Evolutionary conservation across 306 rosid genomes (phyloP), one percentile per base, ranked within the genome.

Genomic region (Vicia villosa): DNA sequence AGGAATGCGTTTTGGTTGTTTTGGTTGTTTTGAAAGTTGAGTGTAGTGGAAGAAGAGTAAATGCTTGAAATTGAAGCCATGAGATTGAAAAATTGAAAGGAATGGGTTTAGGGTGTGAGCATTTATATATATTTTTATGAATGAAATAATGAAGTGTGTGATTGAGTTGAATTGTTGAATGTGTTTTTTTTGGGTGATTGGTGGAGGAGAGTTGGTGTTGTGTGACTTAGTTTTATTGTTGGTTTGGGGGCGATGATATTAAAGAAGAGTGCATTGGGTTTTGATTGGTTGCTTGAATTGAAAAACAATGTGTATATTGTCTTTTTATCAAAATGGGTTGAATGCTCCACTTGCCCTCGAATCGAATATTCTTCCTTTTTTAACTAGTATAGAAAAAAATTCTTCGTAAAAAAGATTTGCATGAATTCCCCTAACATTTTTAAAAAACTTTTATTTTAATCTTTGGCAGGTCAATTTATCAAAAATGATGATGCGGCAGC

Each of bases 31-130:
- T 74, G 82, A 81, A 75, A 78, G 80, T 83, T 84, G 78, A 87
- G 80, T 21, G 92, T 14, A 0, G 89, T 83, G 16, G 89, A 88
- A 36, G 96, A 89, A 0, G 94, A 84, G 47, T 68, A 88, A 73
- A 91, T 85, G 80, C 88, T 81, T 1, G 97, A 91, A 49, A 94
- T 78, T 10, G 99, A 87, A 32, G 99, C 89, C 99, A 94, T 92
- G 51, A 10, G 68, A 41, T 40, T 41, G 21, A 2, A 14, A 38
- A 20, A 15, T 40, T 63, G 19, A 24, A 3, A 24, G n/a, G n/a
- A n/a, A n/a, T 43, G 17, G 15, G 17, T 10, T 30, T 47, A 66
- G 7, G 58, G n/a, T 16, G 47, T 66, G 72, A 66, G 46, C 72
- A 32, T 34, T 68, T 30, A 11, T 32, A 32, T 32, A 32, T 32